These are phyloP conservation scores for Trichoderma citrinoviride DNA, from an alignment of 2,329 filamentous ascomycete species.

Conservation along the genomic window DNA sequence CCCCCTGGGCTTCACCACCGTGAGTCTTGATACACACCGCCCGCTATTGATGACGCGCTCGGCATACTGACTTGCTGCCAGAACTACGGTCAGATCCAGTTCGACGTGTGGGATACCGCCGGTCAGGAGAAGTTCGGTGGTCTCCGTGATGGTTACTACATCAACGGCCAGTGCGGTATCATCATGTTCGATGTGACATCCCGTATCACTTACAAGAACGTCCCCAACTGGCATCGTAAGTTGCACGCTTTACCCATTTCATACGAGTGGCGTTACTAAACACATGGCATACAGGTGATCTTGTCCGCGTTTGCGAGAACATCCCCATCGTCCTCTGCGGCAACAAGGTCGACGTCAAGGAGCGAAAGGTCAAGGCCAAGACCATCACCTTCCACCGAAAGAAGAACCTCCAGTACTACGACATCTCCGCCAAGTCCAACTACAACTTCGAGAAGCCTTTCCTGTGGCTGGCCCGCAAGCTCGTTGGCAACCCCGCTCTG, in stretches of 20 bases:
- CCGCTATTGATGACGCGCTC: slow-evolving; percentile 21
- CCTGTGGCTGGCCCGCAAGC: slow-evolving; percentile 98
- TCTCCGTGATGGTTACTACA: slow-evolving; percentile 99
- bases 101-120: slow-evolving; percentile 99
- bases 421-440: slow-evolving; percentile 99
- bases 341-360: slow-evolving; percentile 99
- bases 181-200: slow-evolving; percentile 99
- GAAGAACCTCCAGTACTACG: slow-evolving; percentile 99
- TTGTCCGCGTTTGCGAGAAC: slow-evolving; percentile 99
- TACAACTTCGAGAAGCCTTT: slow-evolving; percentile 99
- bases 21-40: slow-evolving; percentile 54
- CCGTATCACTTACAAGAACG: slow-evolving; percentile 99
- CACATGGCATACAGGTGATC: slow-evolving; percentile 64
- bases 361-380: slow-evolving; percentile 99
- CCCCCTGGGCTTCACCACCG: slow-evolving; percentile 95
- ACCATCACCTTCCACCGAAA: slow-evolving; percentile 99
- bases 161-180: slow-evolving; percentile 99
- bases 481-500: slow-evolving; percentile 77
- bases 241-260: slow-evolving; percentile 29
- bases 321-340: slow-evolving; percentile 97
- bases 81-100: slow-evolving; percentile 96
- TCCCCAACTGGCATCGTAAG: slow-evolving; percentile 99
- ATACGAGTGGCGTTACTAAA: slow-evolving; percentile 23
- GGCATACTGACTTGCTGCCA: slow-evolving; percentile 40
- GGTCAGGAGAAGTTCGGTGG: slow-evolving; percentile 99